A percentile compares a stretch with the other conserved stretches of the same genome.
phyloP scores from a whole-genome alignment of 495 filamentous ascomycete genomes.

The Podospora australis region DNA sequence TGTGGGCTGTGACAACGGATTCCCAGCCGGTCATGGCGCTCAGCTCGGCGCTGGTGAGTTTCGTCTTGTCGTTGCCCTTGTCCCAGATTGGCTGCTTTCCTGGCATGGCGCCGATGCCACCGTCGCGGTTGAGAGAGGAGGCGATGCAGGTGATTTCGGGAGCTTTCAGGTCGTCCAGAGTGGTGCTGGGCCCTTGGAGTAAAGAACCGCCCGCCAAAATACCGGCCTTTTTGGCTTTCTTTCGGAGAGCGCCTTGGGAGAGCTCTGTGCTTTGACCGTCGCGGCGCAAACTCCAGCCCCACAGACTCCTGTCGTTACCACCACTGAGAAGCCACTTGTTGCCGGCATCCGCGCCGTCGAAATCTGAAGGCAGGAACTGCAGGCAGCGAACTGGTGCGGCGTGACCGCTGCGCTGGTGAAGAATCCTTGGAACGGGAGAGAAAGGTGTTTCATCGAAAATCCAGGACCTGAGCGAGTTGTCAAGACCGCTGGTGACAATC shows the following conservation, averaged over 20 bases:
- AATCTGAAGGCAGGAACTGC: slow-evolving; percentile 73
- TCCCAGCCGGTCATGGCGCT: slow-evolving; percentile 87
- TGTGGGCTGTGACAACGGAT: slow-evolving; percentile 91
- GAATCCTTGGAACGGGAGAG: slow-evolving; percentile 71
- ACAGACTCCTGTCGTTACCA: slow-evolving; percentile 79
- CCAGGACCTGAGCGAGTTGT: slow-evolving; percentile 93
- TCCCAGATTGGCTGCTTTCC: slow-evolving; percentile 70
- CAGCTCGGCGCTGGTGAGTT: slow-evolving; percentile 49
- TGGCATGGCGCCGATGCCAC: slow-evolving; percentile 73
- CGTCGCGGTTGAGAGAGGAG: slow-evolving; percentile 85
- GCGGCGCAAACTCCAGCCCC: slow-evolving; percentile 90
- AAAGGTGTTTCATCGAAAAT: slow-evolving; percentile 87
- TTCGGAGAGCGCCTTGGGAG: slow-evolving; percentile 77
- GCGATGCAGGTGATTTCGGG: slow-evolving; percentile 86
- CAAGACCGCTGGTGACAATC: slow-evolving; percentile 79
- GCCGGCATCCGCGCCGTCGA: slow-evolving; percentile 77
- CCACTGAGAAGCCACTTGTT: slow-evolving; percentile 95
- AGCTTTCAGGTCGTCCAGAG: slow-evolving; percentile 73
- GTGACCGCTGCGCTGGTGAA: slow-evolving; percentile 82
- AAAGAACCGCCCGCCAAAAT: slow-evolving; percentile 47
- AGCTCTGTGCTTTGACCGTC: slow-evolving; percentile 92
- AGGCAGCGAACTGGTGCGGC: slow-evolving; percentile 74
- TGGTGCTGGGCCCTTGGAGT: slow-evolving; percentile 46
- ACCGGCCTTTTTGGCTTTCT: slow-evolving; percentile 77
- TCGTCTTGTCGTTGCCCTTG: slow-evolving; percentile 54